Conservation (phyloP, 169 alveolate genomes). For the Plasmodium sp. region DNA sequence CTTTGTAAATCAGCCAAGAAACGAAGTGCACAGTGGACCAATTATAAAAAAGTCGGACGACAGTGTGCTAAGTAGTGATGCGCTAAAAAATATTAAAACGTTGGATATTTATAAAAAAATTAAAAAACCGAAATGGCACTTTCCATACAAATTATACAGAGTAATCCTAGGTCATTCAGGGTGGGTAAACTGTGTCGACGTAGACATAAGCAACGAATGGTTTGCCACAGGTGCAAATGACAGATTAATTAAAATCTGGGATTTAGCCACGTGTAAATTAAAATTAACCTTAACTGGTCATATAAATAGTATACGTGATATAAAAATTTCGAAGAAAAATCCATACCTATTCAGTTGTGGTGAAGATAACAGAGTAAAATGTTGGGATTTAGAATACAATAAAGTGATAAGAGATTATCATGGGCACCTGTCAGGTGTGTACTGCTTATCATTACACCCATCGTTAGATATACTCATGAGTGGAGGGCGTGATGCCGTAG, state of each 20-base stretch:
- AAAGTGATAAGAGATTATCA: constrained; percentile 97
- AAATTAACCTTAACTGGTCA: constrained; percentile 98
- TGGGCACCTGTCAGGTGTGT: constrained; percentile 98
- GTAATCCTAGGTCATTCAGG: constrained; percentile 99
- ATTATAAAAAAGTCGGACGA: constrained; percentile 67
- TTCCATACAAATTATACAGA: constrained; percentile 97
- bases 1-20: background rate
- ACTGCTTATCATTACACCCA: constrained; percentile 97
- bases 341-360: constrained; percentile 98
- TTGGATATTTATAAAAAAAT: constrained; percentile 76
- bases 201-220: constrained; percentile 97
- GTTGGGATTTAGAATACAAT: constrained; percentile 99
- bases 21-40: constrained; percentile 21
- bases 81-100: constrained; percentile 79
- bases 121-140: constrained; percentile 93
- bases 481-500: constrained; percentile 99
- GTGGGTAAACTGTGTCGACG: constrained; percentile 98
- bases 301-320: constrained; percentile 95
- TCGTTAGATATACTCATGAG: constrained; percentile 95
- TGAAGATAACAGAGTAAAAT: constrained; percentile 97
- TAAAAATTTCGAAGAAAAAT: constrained; percentile 94
- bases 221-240: constrained; percentile 98
- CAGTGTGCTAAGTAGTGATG: constrained; percentile 77
- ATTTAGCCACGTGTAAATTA: constrained; percentile 96
- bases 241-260: constrained; percentile 98